phyloP scores from a whole-genome alignment of 192 early-diverging fungal genomes.

The Backusella westeae region DNA sequence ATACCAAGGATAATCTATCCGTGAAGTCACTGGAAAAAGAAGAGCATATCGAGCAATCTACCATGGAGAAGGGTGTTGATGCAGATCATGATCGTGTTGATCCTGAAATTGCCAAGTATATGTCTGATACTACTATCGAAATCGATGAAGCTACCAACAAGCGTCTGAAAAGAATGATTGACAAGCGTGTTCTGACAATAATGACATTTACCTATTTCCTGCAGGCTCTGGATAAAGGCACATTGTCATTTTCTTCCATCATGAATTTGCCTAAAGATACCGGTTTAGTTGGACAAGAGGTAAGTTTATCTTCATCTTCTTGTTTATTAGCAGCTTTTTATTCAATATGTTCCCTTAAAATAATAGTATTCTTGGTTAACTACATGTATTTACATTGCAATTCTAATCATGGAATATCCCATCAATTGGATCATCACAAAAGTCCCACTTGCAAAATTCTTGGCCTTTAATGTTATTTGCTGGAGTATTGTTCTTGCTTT shows the following conservation, averaged over 20 bases:
- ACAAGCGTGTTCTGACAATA: conserved; percentile 10
- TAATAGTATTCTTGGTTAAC: conserved; percentile 18
- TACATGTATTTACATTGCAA: conserved; percentile 25
- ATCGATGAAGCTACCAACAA: conserved; percentile 20
- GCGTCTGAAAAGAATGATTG: conserved; percentile 16
- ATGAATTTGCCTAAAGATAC: conserved; percentile 15
- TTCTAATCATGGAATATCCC: conserved; percentile 20
- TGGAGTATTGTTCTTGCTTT: conserved; percentile 28
- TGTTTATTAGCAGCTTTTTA: neutral
- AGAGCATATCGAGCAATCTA: neutral
- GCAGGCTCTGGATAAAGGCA: conserved; percentile 25
- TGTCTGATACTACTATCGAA: neutral
- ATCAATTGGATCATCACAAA: conserved; percentile 15
- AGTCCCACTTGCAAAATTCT: conserved; percentile 20
- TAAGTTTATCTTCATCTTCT: neutral
- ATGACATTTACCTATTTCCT: conserved; percentile 21
- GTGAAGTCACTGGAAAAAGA: neutral
- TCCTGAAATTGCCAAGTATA: conserved; percentile 22
- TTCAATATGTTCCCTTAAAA: neutral
- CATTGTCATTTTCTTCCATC: conserved; percentile 21
- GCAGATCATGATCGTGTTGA: conserved; percentile 19
- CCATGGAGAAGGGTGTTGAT: neutral
- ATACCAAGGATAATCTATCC: neutral
- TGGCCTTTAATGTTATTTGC: conserved; percentile 7
- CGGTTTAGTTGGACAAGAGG: conserved; percentile 15